These are phyloP conservation scores for Kalmusia sp. DNA, from an alignment of 2,329 filamentous ascomycete species.

Conservation along the genomic window DNA sequence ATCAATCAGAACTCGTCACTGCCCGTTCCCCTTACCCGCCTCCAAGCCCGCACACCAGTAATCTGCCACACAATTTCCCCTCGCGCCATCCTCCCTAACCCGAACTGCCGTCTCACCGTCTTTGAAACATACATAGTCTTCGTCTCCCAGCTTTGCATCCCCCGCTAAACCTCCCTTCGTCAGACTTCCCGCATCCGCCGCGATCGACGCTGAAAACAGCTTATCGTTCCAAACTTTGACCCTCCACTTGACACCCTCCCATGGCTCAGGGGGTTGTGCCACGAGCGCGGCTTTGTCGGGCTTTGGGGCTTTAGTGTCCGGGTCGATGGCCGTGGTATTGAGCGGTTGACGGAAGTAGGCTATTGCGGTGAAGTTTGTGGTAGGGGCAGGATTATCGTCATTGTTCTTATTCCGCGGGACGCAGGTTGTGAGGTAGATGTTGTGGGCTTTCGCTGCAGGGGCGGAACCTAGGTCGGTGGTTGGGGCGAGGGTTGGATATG, in stretches of 20 bases:
- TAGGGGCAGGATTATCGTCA: background rate
- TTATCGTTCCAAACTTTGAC: constrained; percentile 13
- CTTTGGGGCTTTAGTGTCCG: constrained; percentile 5
- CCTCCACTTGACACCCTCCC: constrained; percentile 15
- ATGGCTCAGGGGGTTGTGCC: constrained; percentile 8
- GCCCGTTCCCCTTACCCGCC: background rate
- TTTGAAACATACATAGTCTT: constrained; percentile 12
- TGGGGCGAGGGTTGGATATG: constrained; percentile 3
- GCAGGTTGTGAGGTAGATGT: constrained; percentile 19
- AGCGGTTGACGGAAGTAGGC: constrained; percentile 15
- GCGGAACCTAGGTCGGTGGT: background rate
- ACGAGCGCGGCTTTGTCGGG: constrained; percentile 10
- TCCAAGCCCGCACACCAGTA: constrained; percentile 16
- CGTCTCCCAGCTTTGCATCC: constrained; percentile 6
- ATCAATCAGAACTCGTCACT: too few species aligned
- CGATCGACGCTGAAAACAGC: constrained; percentile 9
- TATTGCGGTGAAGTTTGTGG: constrained; percentile 13
- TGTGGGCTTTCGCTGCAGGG: constrained; percentile 10
- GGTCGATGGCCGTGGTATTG: constrained; percentile 4
- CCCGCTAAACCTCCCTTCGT: constrained; percentile 13
- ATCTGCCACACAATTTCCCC: constrained; percentile 13
- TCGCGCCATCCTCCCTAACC: constrained; percentile 9
- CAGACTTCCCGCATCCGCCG: background rate
- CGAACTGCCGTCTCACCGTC: constrained; percentile 12
- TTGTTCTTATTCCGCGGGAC: background rate